phyloP scores from a whole-genome alignment of 768 basidiomycete species.

The Rhodotorula toruloides region DNA sequence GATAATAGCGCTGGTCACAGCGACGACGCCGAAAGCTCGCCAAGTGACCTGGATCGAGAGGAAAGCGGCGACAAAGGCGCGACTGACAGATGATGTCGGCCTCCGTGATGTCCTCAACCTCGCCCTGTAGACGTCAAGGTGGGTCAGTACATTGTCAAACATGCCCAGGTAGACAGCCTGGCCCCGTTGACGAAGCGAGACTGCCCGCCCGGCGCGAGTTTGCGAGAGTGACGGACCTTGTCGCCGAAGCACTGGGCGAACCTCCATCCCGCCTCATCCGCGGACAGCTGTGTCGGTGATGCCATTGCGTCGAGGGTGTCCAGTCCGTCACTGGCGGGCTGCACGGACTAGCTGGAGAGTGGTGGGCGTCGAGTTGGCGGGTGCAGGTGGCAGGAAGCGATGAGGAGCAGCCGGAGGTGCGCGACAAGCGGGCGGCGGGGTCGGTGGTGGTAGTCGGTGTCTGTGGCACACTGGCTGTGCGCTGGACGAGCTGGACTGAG shows the following conservation, averaged over 20 bases:
- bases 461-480: too few species aligned
- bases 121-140: constrained; percentile 49
- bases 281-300: constrained; percentile 12
- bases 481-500: too few species aligned
- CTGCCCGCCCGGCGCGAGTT: too few species aligned
- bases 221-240: constrained; percentile 58
- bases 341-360: not conserved
- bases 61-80: not conserved
- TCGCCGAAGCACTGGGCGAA: constrained; percentile 99
- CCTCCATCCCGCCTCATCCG: constrained; percentile 64
- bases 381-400: not conserved
- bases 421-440: too few species aligned
- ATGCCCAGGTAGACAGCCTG: too few species aligned
- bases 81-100: constrained; percentile 81
- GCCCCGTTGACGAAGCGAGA: too few species aligned
- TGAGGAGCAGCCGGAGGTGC: too few species aligned
- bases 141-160: too few species aligned
- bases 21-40: too few species aligned
- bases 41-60: not conserved
- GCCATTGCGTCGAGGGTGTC: not conserved
- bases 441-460: too few species aligned
- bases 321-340: not conserved
- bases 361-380: not conserved
- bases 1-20: too few species aligned
- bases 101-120: constrained; percentile 99